A percentile compares a stretch with the other conserved stretches of the same genome.
Evolutionary conservation across 2,329 filamentous ascomycete species (phyloP).

Genomic region (Alternaria metachromatica): DNA sequence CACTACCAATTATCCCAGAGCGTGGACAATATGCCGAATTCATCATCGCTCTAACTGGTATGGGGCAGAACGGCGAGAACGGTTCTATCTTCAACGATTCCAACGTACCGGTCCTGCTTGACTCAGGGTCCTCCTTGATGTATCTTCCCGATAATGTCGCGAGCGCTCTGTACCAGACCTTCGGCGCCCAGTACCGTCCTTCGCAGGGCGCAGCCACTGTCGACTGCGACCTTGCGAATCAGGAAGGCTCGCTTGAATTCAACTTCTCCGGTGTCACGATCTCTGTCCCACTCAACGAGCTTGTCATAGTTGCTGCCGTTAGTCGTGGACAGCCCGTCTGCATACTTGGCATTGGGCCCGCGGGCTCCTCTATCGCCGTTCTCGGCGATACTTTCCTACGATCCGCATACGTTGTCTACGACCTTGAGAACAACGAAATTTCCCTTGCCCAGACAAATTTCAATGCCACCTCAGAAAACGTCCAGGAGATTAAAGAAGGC

Average conservation of each 20-base stretch:
- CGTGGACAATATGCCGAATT: slow-evolving; percentile 59
- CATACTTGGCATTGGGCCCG: slow-evolving; percentile 59
- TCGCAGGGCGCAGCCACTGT: slow-evolving; percentile 57
- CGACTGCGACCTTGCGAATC: slow-evolving; percentile 60
- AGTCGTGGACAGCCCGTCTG: slow-evolving; percentile 51
- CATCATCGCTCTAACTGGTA: slow-evolving; percentile 59
- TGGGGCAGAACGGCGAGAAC: slow-evolving; percentile 52
- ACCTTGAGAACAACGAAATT: slow-evolving; percentile 66
- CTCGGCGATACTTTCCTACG: slow-evolving; percentile 69
- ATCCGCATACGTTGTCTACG: slow-evolving; percentile 69
- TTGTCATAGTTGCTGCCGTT: slow-evolving; percentile 60
- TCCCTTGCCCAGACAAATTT: slow-evolving; percentile 67
- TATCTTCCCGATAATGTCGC: slow-evolving; percentile 71
- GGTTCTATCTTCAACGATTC: slow-evolving; percentile 53
- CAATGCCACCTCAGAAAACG: slow-evolving; percentile 58
- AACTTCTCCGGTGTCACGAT: slow-evolving; percentile 64
- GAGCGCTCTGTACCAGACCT: slow-evolving; percentile 49
- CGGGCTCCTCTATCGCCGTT: slow-evolving; percentile 56
- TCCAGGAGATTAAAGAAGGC: slow-evolving; percentile 62
- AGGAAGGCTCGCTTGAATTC: slow-evolving; percentile 61
- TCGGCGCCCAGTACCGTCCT: slow-evolving; percentile 52
- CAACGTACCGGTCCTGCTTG: slow-evolving; percentile 67
- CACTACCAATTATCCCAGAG: slow-evolving; percentile 64
- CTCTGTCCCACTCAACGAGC: slow-evolving; percentile 61
- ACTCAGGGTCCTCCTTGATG: slow-evolving; percentile 76